These are phyloP conservation scores for Colletotrichum gloeosporioides DNA, from an alignment of 2,329 filamentous ascomycete genomes.

Conservation along the genomic window DNA sequence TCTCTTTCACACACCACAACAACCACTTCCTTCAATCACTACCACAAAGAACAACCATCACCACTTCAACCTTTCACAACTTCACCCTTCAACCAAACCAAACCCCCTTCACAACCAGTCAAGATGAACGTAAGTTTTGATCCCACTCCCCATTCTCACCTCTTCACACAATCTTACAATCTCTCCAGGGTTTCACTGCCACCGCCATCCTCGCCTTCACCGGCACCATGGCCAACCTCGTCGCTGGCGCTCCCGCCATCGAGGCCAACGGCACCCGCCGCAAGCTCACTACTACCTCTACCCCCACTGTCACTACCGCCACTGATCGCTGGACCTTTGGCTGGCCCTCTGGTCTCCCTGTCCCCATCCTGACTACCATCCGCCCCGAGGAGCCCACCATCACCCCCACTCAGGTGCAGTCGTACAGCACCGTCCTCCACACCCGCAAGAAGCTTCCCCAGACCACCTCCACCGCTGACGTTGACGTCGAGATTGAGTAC, in stretches of 20 bases:
- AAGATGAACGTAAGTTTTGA: neutral
- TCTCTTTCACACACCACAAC: neutral
- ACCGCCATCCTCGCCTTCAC: neutral
- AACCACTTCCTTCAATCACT: neutral
- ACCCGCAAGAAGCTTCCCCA: neutral
- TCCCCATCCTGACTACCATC: neutral
- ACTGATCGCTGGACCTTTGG: too few relatives aligned
- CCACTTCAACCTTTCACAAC: neutral
- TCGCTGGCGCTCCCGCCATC: neutral
- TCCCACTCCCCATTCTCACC: neutral
- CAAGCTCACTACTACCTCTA: neutral
- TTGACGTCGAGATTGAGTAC: neutral
- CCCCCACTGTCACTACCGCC: neutral
- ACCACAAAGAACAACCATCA: neutral
- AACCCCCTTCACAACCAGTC: neutral
- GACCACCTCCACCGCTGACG: neutral
- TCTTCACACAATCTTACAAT: neutral
- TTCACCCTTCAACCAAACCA: neutral
- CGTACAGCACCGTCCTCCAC: neutral
- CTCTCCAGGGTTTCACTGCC: neutral
- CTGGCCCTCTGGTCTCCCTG: neutral
- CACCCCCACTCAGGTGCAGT: neutral
- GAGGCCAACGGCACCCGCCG: neutral
- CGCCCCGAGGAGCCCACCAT: neutral
- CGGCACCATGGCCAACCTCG: neutral